phyloP scores from a whole-genome alignment of 2,329 filamentous ascomycete genomes.

The Epichloe baconii region DNA sequence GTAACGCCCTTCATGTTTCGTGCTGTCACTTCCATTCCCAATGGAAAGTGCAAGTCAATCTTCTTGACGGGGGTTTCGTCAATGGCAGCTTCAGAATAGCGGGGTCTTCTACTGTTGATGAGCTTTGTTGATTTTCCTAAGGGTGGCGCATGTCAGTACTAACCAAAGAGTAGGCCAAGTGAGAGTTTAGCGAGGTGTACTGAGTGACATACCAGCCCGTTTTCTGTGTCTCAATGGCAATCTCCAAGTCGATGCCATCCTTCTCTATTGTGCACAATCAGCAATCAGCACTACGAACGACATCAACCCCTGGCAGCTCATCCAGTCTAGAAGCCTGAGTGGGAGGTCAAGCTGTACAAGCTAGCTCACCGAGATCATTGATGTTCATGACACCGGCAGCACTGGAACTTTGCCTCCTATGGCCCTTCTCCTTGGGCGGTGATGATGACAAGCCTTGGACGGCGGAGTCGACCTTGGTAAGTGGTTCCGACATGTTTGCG shows the following conservation, averaged over 20 bases:
- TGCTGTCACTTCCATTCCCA: slow-evolving; percentile 77
- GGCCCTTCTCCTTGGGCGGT: slow-evolving; percentile 51
- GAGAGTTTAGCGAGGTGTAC: no score
- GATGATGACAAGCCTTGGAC: slow-evolving; percentile 64
- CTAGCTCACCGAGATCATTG: slow-evolving; percentile 66
- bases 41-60: slow-evolving; percentile 84
- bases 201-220: slow-evolving; percentile 61
- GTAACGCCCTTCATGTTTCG: slow-evolving; percentile 90
- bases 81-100: slow-evolving; percentile 72
- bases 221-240: slow-evolving; percentile 73
- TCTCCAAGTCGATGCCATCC: slow-evolving; percentile 55
- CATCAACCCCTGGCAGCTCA: not conserved
- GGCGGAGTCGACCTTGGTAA: slow-evolving; percentile 86
- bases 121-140: slow-evolving; percentile 91
- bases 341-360: not conserved
- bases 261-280: slow-evolving; percentile 41
- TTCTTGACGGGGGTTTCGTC: slow-evolving; percentile 78
- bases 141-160: not conserved
- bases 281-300: not conserved
- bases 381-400: slow-evolving; percentile 60
- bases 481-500: slow-evolving; percentile 35
- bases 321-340: not conserved
- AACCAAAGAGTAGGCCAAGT: not conserved
- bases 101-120: slow-evolving; percentile 65
- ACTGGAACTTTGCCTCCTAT: slow-evolving; percentile 61